phyloP scores from a whole-genome alignment of 306 rosid genomes.

The Pyrus communis region DNA sequence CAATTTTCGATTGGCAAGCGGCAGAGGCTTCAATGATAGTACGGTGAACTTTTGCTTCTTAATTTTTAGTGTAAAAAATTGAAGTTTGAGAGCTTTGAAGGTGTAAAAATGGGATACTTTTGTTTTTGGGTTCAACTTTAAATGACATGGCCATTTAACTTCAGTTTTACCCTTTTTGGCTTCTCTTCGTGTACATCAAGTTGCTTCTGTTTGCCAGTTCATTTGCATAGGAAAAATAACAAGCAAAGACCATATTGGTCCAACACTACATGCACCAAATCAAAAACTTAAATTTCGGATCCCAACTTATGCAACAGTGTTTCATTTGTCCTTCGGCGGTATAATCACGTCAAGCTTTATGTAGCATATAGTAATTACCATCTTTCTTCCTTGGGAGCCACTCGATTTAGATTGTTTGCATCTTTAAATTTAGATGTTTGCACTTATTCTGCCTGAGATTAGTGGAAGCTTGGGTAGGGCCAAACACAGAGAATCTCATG shows the following conservation, averaged over 20 bases:
- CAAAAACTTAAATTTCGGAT: neutral
- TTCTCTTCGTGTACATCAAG: neutral
- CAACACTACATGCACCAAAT: neutral
- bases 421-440: neutral
- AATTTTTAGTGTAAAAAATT: neutral
- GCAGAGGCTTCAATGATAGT: conserved; percentile 37
- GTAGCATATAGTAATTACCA: neutral
- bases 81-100: conserved; percentile 15
- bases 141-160: conserved; percentile 18
- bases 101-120: conserved; percentile 44
- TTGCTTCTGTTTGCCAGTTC: neutral
- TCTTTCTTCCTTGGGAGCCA: neutral
- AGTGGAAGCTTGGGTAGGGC: neutral
- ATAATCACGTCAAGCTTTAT: neutral
- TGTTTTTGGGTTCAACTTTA: conserved; percentile 25
- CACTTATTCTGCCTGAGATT: neutral
- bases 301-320: neutral
- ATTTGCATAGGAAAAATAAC: neutral
- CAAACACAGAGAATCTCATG: neutral
- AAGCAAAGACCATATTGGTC: neutral
- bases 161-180: neutral
- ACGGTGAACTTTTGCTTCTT: neutral
- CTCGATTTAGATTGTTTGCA: neutral
- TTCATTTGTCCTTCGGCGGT: neutral
- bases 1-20: conserved; percentile 31